These are phyloP conservation scores for Xylaria cubensis DNA, from an alignment of 495 filamentous ascomycete species.

Conservation along the genomic window DNA sequence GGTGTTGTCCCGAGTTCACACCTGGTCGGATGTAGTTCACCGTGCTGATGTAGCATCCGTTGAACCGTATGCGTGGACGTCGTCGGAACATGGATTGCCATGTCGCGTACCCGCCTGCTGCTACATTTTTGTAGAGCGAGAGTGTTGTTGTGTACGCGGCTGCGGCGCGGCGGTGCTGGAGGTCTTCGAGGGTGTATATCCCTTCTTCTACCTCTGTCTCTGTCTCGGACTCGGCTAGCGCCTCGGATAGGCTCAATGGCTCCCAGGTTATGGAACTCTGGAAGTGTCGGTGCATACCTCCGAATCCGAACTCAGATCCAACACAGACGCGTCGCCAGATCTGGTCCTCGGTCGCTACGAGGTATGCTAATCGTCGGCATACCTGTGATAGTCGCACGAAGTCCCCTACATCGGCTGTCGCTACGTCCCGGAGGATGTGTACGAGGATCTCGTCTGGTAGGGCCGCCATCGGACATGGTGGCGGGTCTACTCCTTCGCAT, in stretches of 20 bases:
- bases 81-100: slow-evolving; percentile 76
- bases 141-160: slow-evolving; percentile 45
- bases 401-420: slow-evolving; percentile 76
- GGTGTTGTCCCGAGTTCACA: slow-evolving; percentile 59
- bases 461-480: slow-evolving; percentile 77
- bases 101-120: slow-evolving; percentile 49
- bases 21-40: slow-evolving; percentile 93
- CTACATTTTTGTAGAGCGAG: slow-evolving; percentile 43
- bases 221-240: slow-evolving; percentile 24
- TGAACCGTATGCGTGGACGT: slow-evolving; percentile 88
- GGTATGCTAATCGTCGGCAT: slow-evolving; percentile 84
- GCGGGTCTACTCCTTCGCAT: slow-evolving; percentile 69
- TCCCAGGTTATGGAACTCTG: slow-evolving; percentile 66
- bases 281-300: slow-evolving; percentile 84
- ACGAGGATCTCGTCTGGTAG: slow-evolving; percentile 85
- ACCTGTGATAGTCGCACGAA: slow-evolving; percentile 82
- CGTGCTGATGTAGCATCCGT: slow-evolving; percentile 93
- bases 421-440: slow-evolving; percentile 73
- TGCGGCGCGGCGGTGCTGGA: slow-evolving; percentile 37
- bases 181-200: slow-evolving; percentile 36
- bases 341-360: slow-evolving; percentile 83
- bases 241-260: slow-evolving; percentile 54
- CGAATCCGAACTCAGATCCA: slow-evolving; percentile 75
- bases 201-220: neutral
- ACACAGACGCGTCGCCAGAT: slow-evolving; percentile 85